Percentiles rank a stretch among this genome's conserved stretches.
phyloP scores from a whole-genome alignment of 371 early-diverging fungal genomes.

The Rhizopus sp. region DNA sequence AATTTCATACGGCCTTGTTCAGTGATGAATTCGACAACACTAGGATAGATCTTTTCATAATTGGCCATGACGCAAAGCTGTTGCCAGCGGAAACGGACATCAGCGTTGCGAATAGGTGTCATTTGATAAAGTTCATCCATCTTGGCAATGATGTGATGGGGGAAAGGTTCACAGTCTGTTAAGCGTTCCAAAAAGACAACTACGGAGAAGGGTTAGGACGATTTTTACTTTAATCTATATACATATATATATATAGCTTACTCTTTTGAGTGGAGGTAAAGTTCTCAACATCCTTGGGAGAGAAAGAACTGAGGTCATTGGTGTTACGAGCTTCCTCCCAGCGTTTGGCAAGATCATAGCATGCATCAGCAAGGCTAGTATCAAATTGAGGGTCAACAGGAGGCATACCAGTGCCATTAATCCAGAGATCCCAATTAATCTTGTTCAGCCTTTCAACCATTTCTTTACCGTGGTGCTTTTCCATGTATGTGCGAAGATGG shows the following conservation, averaged over 20 bases:
- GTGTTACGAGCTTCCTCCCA: slow-evolving; percentile 68
- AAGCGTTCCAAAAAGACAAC: slow-evolving; percentile 84
- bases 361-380: slow-evolving; percentile 79
- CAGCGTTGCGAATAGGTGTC: slow-evolving; percentile 75
- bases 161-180: slow-evolving; percentile 62
- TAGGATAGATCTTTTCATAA: slow-evolving; percentile 76
- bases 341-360: slow-evolving; percentile 77
- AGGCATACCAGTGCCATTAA: slow-evolving; percentile 86
- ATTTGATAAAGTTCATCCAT: slow-evolving; percentile 81
- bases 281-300: slow-evolving; percentile 57
- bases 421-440: slow-evolving; percentile 93
- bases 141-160: slow-evolving; percentile 59
- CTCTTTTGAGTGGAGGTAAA: slow-evolving; percentile 79
- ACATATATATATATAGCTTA: slow-evolving; percentile 37
- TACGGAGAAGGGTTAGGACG: background rate
- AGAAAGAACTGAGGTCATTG: slow-evolving; percentile 55
- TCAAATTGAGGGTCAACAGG: slow-evolving; percentile 87
- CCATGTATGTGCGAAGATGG: slow-evolving; percentile 76
- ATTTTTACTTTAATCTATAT: background rate
- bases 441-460: slow-evolving; percentile 67
- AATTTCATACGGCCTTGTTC: slow-evolving; percentile 96
- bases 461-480: slow-evolving; percentile 59
- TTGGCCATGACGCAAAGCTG: slow-evolving; percentile 75
- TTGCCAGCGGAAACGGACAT: slow-evolving; percentile 90
- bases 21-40: slow-evolving; percentile 77